Evolutionary conservation across 768 basidiomycete species (phyloP), one percentile per base, ranked within the genome.

Genomic region (Daedaleopsis sinensis): DNA sequence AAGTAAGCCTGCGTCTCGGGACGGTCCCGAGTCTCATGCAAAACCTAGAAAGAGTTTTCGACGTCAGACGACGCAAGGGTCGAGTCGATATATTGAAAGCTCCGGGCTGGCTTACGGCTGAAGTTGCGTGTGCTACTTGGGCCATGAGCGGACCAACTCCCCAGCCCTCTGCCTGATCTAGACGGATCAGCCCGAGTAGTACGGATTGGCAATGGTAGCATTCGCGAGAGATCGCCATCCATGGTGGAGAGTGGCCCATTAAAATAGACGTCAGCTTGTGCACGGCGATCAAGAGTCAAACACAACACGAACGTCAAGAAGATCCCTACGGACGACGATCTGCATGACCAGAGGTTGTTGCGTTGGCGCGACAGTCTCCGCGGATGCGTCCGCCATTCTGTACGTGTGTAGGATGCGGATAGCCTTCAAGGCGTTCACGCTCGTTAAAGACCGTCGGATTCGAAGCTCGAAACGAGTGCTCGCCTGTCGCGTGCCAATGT

Each of bases 101-200:
- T 5, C 10, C 11, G 39, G 18, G 18, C 11, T 13, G 13, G 50
- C 72, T 49, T 64, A 80, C 79, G 24, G 79, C 79, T 0, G 77
- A 71, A 24, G 79, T 78, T 6, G 77, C 77, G 61, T 79, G 79
- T 5, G 79, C 78, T 2, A 72, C 75, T 61, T 80, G 79, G 7
- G 77, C 75, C 79, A 80, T 78, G 42, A 80, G 71, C 15, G 79
- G 78, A 12, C 79, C 79, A 5, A 77, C 68, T 1, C 79, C 79
- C 77, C 80, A 80, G 7, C 74, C 77, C 55, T 77, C 78, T 21
- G 70, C 70, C 77, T 80, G 53, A 32, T 5, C 32, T 21, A 39
- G n/a, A n/a, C 23, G 57, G 32, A 24, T 42, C 5, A 42, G 39
- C 15, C 37, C 37, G n/a, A n/a, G 27, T 7, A 32, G 27, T 3